Conservation (phyloP, 441 rosid genomes). For the Bruguiera hainesii region DNA sequence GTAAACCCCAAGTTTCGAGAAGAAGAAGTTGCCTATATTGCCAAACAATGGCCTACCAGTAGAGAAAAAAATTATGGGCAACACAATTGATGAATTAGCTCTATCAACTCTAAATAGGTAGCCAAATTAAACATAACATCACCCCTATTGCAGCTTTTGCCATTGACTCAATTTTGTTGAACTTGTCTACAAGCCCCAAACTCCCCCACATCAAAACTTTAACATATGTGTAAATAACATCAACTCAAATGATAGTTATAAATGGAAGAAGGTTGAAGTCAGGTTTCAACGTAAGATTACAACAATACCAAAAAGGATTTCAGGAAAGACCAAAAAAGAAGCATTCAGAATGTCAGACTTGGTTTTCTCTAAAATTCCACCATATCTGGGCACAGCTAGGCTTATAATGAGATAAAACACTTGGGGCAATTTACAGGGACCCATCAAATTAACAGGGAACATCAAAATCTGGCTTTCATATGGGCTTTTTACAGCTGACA, state of each 20-base stretch:
- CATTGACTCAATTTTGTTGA: neutral
- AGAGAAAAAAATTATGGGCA: neutral
- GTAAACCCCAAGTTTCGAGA: neutral
- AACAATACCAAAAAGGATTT: neutral
- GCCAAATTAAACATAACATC: neutral
- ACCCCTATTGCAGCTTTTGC: neutral
- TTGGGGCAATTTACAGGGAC: no score
- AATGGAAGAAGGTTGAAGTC: neutral
- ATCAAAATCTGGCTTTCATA: no score
- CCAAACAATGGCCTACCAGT: neutral
- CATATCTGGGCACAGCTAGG: no score
- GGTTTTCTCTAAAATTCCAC: no score
- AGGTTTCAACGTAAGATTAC: neutral
- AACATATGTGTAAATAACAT: neutral
- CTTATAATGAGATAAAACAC: no score
- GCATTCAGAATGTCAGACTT: no score
- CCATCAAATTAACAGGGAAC: no score
- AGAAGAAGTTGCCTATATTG: neutral
- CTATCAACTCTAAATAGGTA: neutral
- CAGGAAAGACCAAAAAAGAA: no score
- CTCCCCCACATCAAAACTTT: neutral
- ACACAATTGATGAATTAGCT: neutral
- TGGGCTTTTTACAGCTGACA: no score
- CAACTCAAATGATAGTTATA: neutral
- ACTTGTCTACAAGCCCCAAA: neutral